phyloP scores from a whole-genome alignment of 306 rosid species.

The Gynostemma pentaphyllum region DNA sequence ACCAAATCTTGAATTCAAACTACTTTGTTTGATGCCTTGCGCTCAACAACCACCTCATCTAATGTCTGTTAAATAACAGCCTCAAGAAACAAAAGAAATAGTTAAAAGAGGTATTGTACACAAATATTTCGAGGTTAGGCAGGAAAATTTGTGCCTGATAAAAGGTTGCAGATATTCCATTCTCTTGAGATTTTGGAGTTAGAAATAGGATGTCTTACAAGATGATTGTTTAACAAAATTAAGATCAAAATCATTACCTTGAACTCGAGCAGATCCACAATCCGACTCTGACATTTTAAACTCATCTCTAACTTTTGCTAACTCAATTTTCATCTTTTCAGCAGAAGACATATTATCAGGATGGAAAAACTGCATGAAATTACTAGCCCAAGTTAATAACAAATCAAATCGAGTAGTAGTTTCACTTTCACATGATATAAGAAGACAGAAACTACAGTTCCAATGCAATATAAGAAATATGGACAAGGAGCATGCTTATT shows the following conservation, averaged over 20 bases:
- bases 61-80: not conserved
- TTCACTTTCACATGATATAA: not conserved
- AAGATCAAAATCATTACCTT: slow-evolving; percentile 39
- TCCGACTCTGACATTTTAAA: slow-evolving; percentile 92
- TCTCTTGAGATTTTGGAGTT: not conserved
- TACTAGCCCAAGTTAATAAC: not conserved
- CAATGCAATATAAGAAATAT: not conserved
- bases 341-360: slow-evolving; percentile 85
- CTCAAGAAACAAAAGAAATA: not conserved
- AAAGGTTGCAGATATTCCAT: not conserved
- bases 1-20: not conserved
- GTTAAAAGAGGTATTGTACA: not conserved
- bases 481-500: not conserved
- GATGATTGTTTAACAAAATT: not conserved
- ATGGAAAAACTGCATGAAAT: slow-evolving; percentile 62
- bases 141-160: not conserved
- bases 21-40: not conserved
- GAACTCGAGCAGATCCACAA: slow-evolving; percentile 89
- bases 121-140: not conserved
- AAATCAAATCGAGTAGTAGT: not conserved
- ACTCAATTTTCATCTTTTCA: slow-evolving; percentile 74
- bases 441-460: not conserved
- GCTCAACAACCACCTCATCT: not conserved
- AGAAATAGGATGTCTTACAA: not conserved
- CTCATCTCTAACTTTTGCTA: slow-evolving; percentile 65